Conservation (phyloP, 768 basidiomycete genomes). For the Rhizopogon rudus region DNA sequence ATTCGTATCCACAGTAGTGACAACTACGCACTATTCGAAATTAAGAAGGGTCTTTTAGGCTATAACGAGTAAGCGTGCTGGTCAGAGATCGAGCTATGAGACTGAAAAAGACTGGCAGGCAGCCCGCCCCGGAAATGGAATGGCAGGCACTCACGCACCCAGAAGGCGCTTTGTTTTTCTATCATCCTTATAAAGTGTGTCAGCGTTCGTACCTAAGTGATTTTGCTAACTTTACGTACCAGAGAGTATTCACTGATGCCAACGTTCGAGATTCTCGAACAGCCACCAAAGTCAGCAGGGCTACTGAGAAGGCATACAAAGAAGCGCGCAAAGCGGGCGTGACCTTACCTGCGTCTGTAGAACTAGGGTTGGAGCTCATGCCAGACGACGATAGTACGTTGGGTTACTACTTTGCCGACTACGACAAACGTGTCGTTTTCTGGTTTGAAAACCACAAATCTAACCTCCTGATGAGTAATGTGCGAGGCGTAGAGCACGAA, state of each 20-base stretch:
- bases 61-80: not conserved
- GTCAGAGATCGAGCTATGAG: not conserved
- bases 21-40: too few species aligned
- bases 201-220: too few species aligned
- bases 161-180: slow-evolving; percentile 52
- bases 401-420: too few species aligned
- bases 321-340: not conserved
- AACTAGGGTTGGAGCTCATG: slow-evolving; percentile 7
- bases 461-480: slow-evolving; percentile 23
- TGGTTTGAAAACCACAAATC: too few species aligned
- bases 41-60: not conserved
- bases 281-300: not conserved
- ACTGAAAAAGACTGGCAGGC: not conserved
- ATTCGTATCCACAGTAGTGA: not conserved
- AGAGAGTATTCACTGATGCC: slow-evolving; percentile 10
- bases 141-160: slow-evolving; percentile 47
- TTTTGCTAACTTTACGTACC: not conserved
- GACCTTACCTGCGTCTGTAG: not conserved
- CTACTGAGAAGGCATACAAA: not conserved
- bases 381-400: not conserved
- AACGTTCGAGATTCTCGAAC: not conserved
- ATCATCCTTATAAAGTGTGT: slow-evolving; percentile 34
- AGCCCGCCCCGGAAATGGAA: slow-evolving; percentile 4
- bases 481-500: slow-evolving; percentile 32
- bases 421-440: too few species aligned